Evolutionary conservation across 2,329 filamentous ascomycete species (phyloP), one percentile per base, ranked within the genome.

Genomic region (Cercospora berteroae): DNA sequence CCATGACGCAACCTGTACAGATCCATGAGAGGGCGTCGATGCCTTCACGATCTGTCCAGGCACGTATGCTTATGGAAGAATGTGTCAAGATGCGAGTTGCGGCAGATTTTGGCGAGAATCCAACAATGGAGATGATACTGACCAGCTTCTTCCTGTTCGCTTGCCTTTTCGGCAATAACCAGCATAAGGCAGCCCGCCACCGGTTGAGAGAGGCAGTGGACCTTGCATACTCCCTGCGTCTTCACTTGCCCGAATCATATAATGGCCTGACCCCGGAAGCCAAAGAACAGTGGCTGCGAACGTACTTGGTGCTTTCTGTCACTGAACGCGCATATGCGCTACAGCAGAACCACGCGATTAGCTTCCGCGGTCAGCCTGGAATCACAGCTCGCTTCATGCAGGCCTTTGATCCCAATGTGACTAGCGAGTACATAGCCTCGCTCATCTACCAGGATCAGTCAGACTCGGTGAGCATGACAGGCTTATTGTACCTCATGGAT

Each of bases 361-460:
- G 77, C 33, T 82, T 82, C 60, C 77, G 77, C 36, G 80, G 80
- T 2, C 79, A 76, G 33, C 79, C 80, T 1, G 78, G 78, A 2
- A 76, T 79, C 33, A 79, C 77, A 61, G 79, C 79, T 66, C 77
- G 77, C 13, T 80, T 80, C 57, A 78, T 80, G 60, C 77, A 80
- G 55, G 78, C 79, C 13, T 80, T 81, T 42, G 77, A 80, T 42
- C 75, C 79, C 56, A 77, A 72, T 18, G 74, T 76, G 16, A 76
- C 79, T 0, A 66, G 60, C 27, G 67, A 71, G 57, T 72, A 71
- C 50, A 70, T 72, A 20, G 79, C 80, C 1, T 79, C 77, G 1
- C 78, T 81, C 23, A 80, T 81, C 44, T 78, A 79, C n/a, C 79
- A 80, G 57, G 81, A 81, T 50, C 79, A 81, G 67, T 78, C 80